Evolutionary conservation across 1,139 yeast species (phyloP), one percentile per base, ranked within the genome.

Genomic region (Pichia sp.): DNA sequence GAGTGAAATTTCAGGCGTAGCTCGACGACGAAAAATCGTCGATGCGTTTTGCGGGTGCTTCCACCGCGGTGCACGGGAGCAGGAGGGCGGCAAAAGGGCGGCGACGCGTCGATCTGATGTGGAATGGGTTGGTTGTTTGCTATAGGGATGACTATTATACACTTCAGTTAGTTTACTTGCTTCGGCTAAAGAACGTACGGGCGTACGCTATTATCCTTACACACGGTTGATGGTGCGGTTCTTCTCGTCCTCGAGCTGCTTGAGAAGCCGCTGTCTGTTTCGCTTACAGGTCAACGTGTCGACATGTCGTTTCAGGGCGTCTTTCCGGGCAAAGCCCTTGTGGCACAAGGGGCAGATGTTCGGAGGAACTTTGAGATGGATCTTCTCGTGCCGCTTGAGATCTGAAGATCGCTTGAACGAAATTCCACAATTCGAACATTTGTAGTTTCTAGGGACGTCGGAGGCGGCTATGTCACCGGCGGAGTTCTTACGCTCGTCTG

Each of bases 261-360:
- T 60, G 44, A 65, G 49, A 52, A 78, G 62, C 56, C 77, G 72
- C 69, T 83, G 75, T 70, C 87, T 61, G 75, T 86, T 87, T 55
- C 93, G 68, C 62, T 81, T 82, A 73, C 90, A 87, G 1, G 90
- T 86, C 57, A 84, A 74, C 0, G 92, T 87, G 52, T 85, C 87
- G 61, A 75, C 75, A 69, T 84, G 93, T 61, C 93, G 73, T 67
- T 85, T 86, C 61, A 87, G 73, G 0, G 95, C 93, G 69, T 87
- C 95, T 65, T 85, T 85, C 48, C 95, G 71, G 2, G 93, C 93
- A 74, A 87, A 87, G 0, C 93, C 92, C 65, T 86, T 87, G 42
- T 88, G 89, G 71, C 95, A 87, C 32, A 75, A 71, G 11, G 83
- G 81, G 69, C 95, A 87, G 51, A 85, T 81, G 64, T 87, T 84